Base-by-base conservation (phyloP, 805 yeast species). In the Pichia occidentalis region DNA sequence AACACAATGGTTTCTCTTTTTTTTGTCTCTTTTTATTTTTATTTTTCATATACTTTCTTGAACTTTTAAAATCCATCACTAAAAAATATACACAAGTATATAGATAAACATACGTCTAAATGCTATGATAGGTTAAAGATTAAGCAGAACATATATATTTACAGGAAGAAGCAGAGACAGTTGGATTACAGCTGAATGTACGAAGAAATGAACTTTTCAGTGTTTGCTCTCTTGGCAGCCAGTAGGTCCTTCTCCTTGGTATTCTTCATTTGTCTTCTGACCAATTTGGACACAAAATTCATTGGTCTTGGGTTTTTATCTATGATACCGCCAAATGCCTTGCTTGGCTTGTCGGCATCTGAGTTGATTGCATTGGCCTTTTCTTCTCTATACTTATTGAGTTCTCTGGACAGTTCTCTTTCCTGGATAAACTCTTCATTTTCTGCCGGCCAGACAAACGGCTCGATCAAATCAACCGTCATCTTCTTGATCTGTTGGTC, bases 401-500 rank as follows among this genome's bases (percentile, higher is more conserved):
- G 63, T 49, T 79, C 76, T 29, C 66, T 63, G 17, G 61, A 62
- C 30, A 64, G 47, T 16, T 45, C 44, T 22, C 45, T 40, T 20
- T 59, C 70, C 40, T 41, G 60, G 44, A 50, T 48, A 46, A 39
- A 61, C 50, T 47, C 64, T 52, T 52, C 51, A n/a, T 56, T 51
- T 31, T 64, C 68, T 26, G 73, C 80, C 4, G 99, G 99, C 96
- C 97, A 92, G 32, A 92, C 71, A 57, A 92, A 92, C 18, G 99
- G 98, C 48, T 90, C 86, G 41, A 77, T 79, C 90, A 92, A 83
- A 51, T 88, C 97, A 36, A 92, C 82, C 17, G 96, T 90, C 97
- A 92, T 92, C 63, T 87, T 88, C 68, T 92, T 92, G 48, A 75
- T 73, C 63, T 86, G 95, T 1, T 88, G 78, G 7, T 70, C 67